Evolutionary conservation across 2,329 filamentous ascomycete species (phyloP), one percentile per base, ranked within the genome.

Genomic region (Graphilbum ipis-grandicollis): DNA sequence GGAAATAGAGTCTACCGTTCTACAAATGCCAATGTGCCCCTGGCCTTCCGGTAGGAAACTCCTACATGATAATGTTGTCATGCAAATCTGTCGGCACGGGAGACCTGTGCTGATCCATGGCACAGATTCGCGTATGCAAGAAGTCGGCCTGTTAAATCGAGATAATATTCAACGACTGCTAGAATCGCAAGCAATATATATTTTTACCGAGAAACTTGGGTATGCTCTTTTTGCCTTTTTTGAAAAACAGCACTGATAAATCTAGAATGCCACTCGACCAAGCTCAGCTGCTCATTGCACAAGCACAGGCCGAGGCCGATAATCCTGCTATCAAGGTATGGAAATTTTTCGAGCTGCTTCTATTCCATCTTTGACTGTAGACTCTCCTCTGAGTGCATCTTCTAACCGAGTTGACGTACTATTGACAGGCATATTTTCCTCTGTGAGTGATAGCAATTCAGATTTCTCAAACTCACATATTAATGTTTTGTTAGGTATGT

Each of bases 21-120:
- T 84, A 41, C 71, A 65, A 35, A 53, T 84, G 35, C 79, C 76
- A 14, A 69, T 81, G 53, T 80, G 74, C 50, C 71, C 60, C 22
- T 85, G 79, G 79, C 63, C 75, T 17, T 70, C 52, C 44, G 67
- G 79, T 83, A 59, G 5, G 10, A 23, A 23, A 23, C 5, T n/a
- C n/a, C n/a, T n/a, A n/a, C n/a, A n/a, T n/a, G n/a, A n/a, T n/a
- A n/a, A n/a, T n/a, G n/a, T n/a, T n/a, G n/a, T n/a, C n/a, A n/a
- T n/a, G n/a, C n/a, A n/a, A n/a, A n/a, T n/a, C n/a, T n/a, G n/a
- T n/a, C n/a, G n/a, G n/a, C n/a, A n/a, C n/a, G n/a, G n/a, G n/a
- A n/a, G n/a, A n/a, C n/a, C n/a, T n/a, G n/a, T n/a, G n/a, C n/a
- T n/a, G n/a, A n/a, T n/a, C n/a, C 15, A 28, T 28, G 4, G 3